Percentiles rank a stretch among this genome's conserved stretches.
phyloP scores from a whole-genome alignment of 2,329 filamentous ascomycete genomes.

The Phaeosphaeria sp. region DNA sequence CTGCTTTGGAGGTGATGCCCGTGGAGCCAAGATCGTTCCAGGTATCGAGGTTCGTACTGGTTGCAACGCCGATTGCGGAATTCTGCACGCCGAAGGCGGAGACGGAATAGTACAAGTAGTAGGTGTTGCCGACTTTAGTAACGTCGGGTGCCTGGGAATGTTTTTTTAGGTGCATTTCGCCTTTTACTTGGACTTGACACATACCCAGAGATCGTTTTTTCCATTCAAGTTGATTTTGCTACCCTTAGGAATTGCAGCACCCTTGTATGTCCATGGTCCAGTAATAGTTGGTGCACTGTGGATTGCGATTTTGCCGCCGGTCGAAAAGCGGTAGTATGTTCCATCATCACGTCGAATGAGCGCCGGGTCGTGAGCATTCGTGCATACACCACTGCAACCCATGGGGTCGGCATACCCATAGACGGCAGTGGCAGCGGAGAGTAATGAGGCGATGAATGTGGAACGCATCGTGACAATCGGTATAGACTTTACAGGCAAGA shows the following conservation, averaged over 20 bases:
- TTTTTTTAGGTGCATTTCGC: neutral
- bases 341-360: constrained; percentile 57
- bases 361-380: constrained; percentile 57
- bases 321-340: constrained; percentile 62
- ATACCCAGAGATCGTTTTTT: constrained; percentile 58
- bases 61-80: constrained; percentile 67
- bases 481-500: neutral
- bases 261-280: constrained; percentile 60
- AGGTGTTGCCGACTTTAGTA: constrained; percentile 61
- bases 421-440: constrained; percentile 22
- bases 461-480: constrained; percentile 24
- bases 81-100: constrained; percentile 66
- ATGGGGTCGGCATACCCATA: constrained; percentile 50
- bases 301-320: constrained; percentile 57
- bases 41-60: constrained; percentile 56
- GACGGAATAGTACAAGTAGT: constrained; percentile 73
- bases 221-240: constrained; percentile 56
- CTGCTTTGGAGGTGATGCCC: constrained; percentile 53
- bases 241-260: constrained; percentile 54
- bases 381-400: constrained; percentile 51
- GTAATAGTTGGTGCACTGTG: constrained; percentile 55
- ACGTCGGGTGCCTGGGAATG: constrained; percentile 68
- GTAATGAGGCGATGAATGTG: constrained; percentile 23
- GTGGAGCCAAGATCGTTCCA: constrained; percentile 67
- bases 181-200: constrained; percentile 6